Base-by-base conservation (phyloP, 768 basidiomycete species). In the Dioszegia crocea region DNA sequence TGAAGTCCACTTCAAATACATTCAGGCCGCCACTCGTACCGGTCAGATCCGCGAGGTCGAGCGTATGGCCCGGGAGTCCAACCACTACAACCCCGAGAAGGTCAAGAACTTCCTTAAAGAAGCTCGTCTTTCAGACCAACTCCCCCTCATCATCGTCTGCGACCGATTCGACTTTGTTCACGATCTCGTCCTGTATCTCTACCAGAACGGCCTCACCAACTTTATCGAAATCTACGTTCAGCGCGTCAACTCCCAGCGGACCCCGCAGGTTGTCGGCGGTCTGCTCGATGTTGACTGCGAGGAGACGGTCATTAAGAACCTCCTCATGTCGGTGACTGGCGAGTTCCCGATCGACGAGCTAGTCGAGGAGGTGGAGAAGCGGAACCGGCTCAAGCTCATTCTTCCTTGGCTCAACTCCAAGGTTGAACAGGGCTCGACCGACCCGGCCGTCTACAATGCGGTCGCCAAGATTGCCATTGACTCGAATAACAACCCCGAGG, bases 21-120 rank as follows among this genome's bases (percentile, higher is more conserved):
- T 99, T 73, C 94, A 98, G 74, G 96, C 96, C 26, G 96, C 96
- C 5, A 94, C 92, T 1, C 86, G 94, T 26, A 99, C 96, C 27
- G 93, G 94, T 40, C 96, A 98, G 76, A 92, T 99, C 67, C 88
- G 96, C 48, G 96, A 99, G 77, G 96, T 99, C 57, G 96, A 99
- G 79, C 91, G 96, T 45, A 94, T 99, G 72, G 97, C 93, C 75
- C 83, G 96, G 54, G 96, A 99, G 80, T 91, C 89, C 78, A 97
- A 98, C 79, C 82, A 81, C 79, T 98, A 98, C 83, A 97, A 93
- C 78, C 90, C 96, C 1, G 96, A 99, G 81, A 99, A 99, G 79
- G 96, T 98, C 84, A 98, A 99, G 83, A 99, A 99, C 80, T 98
- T 97, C 87, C 85, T 97, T 77, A 97, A 97, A 79, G 96, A 99